Conservation (phyloP, 441 rosid genomes). For the Flueggea neowawraea region DNA sequence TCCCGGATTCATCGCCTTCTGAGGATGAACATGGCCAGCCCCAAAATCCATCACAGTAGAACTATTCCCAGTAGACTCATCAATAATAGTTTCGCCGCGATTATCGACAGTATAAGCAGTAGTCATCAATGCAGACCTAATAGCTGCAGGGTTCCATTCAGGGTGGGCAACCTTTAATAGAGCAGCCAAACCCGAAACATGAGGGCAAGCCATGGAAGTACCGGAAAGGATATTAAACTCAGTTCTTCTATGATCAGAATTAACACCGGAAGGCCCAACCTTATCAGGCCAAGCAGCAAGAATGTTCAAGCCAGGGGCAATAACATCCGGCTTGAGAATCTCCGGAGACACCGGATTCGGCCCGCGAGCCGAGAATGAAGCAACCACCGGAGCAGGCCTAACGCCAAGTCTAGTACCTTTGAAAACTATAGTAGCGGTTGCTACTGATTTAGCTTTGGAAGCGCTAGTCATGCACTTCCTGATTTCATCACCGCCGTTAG, state of each 20-base stretch:
- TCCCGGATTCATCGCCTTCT: conserved; percentile 69
- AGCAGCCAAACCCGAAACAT: conserved; percentile 80
- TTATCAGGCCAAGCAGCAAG: conserved; percentile 80
- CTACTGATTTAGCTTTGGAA: conserved; percentile 29
- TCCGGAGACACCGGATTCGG: conserved; percentile 73
- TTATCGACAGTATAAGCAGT: conserved; percentile 61
- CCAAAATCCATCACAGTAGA: conserved; percentile 64
- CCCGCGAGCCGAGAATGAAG: conserved; percentile 82
- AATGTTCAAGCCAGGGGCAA: conserved; percentile 81
- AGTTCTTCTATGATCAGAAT: conserved; percentile 49
- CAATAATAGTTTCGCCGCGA: conserved; percentile 41
- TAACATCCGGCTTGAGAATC: conserved; percentile 71
- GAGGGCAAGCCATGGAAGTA: conserved; percentile 89
- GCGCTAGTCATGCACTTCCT: conserved; percentile 47
- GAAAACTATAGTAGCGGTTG: conserved; percentile 58
- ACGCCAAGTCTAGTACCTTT: conserved; percentile 63
- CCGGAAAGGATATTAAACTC: conserved; percentile 81
- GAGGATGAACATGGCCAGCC: conserved; percentile 67
- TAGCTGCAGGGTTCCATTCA: conserved; percentile 73
- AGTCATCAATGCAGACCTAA: conserved; percentile 79
- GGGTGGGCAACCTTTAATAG: conserved; percentile 74
- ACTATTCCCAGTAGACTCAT: conserved; percentile 63
- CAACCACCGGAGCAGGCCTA: conserved; percentile 77
- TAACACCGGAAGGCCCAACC: conserved; percentile 63
- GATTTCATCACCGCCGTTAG: conserved; percentile 57